These are phyloP conservation scores for Entrophospora sp. DNA, from an alignment of 192 early-diverging fungal species.

Conservation along the genomic window DNA sequence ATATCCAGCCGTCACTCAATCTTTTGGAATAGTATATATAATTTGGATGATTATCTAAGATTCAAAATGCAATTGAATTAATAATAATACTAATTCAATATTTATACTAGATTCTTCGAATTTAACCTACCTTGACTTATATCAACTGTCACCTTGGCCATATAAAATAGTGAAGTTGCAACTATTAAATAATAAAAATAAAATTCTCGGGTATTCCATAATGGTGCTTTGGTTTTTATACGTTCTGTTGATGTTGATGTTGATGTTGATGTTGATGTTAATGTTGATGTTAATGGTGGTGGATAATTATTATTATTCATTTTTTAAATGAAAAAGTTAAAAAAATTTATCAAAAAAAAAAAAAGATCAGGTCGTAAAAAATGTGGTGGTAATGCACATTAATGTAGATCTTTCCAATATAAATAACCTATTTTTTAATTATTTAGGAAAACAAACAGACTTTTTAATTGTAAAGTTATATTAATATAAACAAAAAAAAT, in stretches of 20 bases:
- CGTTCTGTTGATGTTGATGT: neutral
- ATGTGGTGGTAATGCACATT: no score
- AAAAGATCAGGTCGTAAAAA: no score
- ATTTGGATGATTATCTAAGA: conserved; percentile 33
- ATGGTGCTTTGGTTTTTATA: conserved; percentile 36
- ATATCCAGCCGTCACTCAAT: conserved; percentile 62
- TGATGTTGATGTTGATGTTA: neutral
- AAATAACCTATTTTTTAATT: no score
- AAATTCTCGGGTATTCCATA: conserved; percentile 63
- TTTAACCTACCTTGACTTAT: conserved; percentile 43
- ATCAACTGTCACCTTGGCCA: conserved; percentile 53
- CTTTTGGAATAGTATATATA: conserved; percentile 32
- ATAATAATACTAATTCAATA: conserved; percentile 3
- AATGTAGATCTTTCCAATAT: no score
- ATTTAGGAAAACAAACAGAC: no score
- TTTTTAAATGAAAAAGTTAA: no score
- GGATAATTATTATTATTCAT: no score
- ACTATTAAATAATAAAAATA: conserved; percentile 64
- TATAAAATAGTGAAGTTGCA: conserved; percentile 45
- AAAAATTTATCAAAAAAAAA: no score
- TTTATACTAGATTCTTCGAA: conserved; percentile 26
- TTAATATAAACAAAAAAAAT: no score
- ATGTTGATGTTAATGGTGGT: neutral
- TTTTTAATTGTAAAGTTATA: no score
- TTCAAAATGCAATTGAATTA: neutral